Evolutionary conservation across 1,284 basidiomycete genomes (phyloP).

Genomic region (Cryptococcus amylolentus): DNA sequence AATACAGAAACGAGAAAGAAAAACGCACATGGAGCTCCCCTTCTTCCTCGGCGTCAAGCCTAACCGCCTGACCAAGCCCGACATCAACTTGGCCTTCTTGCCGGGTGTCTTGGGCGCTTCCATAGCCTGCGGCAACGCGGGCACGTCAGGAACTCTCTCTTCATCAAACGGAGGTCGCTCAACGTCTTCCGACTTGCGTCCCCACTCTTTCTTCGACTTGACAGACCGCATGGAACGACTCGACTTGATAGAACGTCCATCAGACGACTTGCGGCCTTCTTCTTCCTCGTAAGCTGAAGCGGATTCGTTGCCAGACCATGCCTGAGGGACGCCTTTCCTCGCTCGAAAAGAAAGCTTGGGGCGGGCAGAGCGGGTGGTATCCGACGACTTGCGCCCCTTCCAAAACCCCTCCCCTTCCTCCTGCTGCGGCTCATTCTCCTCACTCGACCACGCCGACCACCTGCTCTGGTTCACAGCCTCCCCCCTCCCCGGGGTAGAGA

Average conservation of each 20-base stretch:
- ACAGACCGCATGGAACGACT: conserved; percentile 10
- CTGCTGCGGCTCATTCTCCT: background rate
- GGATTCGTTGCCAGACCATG: too few relatives aligned
- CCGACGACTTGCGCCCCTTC: conserved; percentile 24
- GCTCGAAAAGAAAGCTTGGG: background rate
- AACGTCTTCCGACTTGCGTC: conserved; percentile 21
- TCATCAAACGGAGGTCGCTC: conserved; percentile 18
- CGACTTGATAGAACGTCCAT: conserved; percentile 7
- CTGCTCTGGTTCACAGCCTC: conserved; percentile 17
- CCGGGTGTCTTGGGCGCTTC: conserved; percentile 24
- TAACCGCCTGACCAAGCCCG: conserved; percentile 25
- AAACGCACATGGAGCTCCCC: conserved; percentile 10
- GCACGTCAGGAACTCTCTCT: conserved; percentile 11
- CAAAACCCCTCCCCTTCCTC: conserved; percentile 13
- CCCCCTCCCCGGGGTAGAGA: conserved; percentile 12
- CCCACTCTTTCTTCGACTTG: conserved; percentile 10
- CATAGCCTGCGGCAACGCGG: conserved; percentile 9
- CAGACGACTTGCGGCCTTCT: too few relatives aligned
- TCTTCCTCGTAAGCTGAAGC: too few relatives aligned
- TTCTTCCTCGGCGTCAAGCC: conserved; percentile 35
- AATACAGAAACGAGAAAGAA: background rate
- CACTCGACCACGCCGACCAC: conserved; percentile 24
- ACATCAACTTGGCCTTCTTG: conserved; percentile 24
- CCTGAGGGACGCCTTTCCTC: too few relatives aligned
- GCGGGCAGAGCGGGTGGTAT: conserved; percentile 23